These are phyloP conservation scores for Auricularia sp. DNA, from an alignment of 768 basidiomycete species.

Conservation along the genomic window DNA sequence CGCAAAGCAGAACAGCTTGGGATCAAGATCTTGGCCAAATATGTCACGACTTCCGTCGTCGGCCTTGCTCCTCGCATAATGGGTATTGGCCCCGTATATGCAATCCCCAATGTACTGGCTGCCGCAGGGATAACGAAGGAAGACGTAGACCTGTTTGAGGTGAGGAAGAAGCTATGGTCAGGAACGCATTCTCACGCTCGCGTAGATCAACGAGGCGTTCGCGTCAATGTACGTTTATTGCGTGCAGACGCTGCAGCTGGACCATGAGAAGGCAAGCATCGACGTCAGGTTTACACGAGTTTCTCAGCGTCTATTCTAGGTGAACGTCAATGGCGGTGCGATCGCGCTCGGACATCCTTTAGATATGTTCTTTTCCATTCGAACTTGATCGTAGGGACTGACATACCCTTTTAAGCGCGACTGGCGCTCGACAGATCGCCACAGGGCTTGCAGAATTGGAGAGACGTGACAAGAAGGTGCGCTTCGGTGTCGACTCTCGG, in stretches of 20 bases:
- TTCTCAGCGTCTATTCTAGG: slow-evolving; percentile 26
- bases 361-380: slow-evolving; percentile 17
- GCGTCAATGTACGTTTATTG: slow-evolving; percentile 75
- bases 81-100: slow-evolving; percentile 39
- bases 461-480: slow-evolving; percentile 44
- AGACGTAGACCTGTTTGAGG: slow-evolving; percentile 78
- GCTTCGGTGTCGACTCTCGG: background rate
- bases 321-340: slow-evolving; percentile 86
- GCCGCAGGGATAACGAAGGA: slow-evolving; percentile 51
- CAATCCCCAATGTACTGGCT: slow-evolving; percentile 71
- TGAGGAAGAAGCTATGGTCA: slow-evolving; percentile 16
- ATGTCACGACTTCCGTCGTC: slow-evolving; percentile 12
- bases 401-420: slow-evolving; percentile 8
- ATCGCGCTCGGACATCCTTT: slow-evolving; percentile 79
- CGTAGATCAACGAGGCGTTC: slow-evolving; percentile 85
- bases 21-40: slow-evolving; percentile 61
- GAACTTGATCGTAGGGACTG: slow-evolving; percentile 6
- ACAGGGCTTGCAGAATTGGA: slow-evolving; percentile 80
- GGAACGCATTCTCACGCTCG: background rate
- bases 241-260: slow-evolving; percentile 53
- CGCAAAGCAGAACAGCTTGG: slow-evolving; percentile 69
- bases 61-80: slow-evolving; percentile 75
- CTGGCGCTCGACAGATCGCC: slow-evolving; percentile 72
- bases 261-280: slow-evolving; percentile 33
- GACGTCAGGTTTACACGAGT: slow-evolving; percentile 33